Conservation (phyloP, 2,329 filamentous ascomycete genomes). For the Pseudopithomyces maydicus region DNA sequence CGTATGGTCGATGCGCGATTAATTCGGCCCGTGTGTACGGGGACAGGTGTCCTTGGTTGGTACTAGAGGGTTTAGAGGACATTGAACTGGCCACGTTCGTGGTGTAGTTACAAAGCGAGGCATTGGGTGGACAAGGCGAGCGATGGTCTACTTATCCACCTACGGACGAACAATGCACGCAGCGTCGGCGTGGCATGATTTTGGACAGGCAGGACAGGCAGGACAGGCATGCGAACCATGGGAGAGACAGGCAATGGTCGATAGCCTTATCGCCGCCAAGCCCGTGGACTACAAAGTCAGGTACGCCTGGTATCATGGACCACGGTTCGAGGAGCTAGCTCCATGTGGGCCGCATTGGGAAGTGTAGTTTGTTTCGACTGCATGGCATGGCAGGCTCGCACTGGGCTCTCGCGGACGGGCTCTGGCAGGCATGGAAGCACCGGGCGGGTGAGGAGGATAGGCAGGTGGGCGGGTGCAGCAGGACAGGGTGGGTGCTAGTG, state of each 20-base stretch:
- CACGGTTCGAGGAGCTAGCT: conserved; percentile 2
- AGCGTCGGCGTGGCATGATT: background rate
- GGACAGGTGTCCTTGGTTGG: no score
- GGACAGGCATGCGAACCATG: background rate
- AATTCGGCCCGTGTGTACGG: no score
- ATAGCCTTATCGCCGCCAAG: background rate
- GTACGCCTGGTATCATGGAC: background rate
- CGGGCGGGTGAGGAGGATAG: background rate
- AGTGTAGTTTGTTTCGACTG: conserved; percentile 3
- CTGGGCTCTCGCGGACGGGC: background rate
- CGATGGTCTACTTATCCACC: no score
- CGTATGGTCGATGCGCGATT: no score
- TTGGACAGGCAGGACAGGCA: background rate
- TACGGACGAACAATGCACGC: background rate
- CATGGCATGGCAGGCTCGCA: background rate
- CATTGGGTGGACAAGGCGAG: no score
- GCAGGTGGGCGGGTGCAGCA: no score
- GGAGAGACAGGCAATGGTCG: background rate
- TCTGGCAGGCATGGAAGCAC: background rate
- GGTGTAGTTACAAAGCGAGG: no score
- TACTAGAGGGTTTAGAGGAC: no score
- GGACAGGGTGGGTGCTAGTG: no score
- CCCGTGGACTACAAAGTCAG: background rate
- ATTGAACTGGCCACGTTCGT: no score
- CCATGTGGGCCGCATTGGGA: background rate